Percentiles rank a stretch among this genome's conserved stretches.
Conservation (phyloP, 768 basidiomycete genomes). For the Tylopilus subfusipes region DNA sequence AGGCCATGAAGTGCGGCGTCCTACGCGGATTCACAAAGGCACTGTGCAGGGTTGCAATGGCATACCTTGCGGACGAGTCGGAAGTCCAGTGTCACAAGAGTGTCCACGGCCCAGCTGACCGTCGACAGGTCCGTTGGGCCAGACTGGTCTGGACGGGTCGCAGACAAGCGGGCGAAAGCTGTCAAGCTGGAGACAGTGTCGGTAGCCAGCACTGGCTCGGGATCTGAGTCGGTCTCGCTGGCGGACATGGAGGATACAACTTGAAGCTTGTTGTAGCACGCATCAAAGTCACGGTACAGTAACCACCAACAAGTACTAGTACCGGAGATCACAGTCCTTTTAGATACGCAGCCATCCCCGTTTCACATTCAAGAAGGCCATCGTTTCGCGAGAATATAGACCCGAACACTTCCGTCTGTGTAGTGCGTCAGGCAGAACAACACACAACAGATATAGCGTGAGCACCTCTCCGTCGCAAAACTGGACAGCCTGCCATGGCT, state of each 20-base stretch:
- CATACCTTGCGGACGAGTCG: slow-evolving; percentile 28
- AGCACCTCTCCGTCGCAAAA: slow-evolving; percentile 65
- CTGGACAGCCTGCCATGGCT: slow-evolving; percentile 65
- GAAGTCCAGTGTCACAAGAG: slow-evolving; percentile 29
- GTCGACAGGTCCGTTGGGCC: slow-evolving; percentile 4
- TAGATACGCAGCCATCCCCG: slow-evolving; percentile 54
- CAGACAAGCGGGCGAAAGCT: slow-evolving; percentile 19
- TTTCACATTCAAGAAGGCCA: slow-evolving; percentile 49
- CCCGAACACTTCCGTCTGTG: slow-evolving; percentile 59
- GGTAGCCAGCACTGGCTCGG: slow-evolving; percentile 31
- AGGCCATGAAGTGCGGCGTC: slow-evolving; percentile 32
- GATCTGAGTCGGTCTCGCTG: slow-evolving; percentile 61
- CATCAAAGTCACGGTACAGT: not conserved
- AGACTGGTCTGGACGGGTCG: slow-evolving; percentile 3
- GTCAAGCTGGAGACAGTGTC: slow-evolving; percentile 16
- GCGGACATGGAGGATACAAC: slow-evolving; percentile 26
- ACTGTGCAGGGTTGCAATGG: not conserved
- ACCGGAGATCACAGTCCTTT: slow-evolving; percentile 42
- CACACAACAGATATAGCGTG: not conserved
- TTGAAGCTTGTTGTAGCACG: not conserved
- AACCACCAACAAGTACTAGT: not conserved
- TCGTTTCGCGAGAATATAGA: slow-evolving; percentile 58
- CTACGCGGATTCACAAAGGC: slow-evolving; percentile 17
- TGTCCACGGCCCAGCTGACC: slow-evolving; percentile 23
- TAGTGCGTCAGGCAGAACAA: slow-evolving; percentile 9